Evolutionary conservation across 805 yeast species (phyloP), one percentile per base, ranked within the genome.

Genomic region (Saturnispora ahearnii): DNA sequence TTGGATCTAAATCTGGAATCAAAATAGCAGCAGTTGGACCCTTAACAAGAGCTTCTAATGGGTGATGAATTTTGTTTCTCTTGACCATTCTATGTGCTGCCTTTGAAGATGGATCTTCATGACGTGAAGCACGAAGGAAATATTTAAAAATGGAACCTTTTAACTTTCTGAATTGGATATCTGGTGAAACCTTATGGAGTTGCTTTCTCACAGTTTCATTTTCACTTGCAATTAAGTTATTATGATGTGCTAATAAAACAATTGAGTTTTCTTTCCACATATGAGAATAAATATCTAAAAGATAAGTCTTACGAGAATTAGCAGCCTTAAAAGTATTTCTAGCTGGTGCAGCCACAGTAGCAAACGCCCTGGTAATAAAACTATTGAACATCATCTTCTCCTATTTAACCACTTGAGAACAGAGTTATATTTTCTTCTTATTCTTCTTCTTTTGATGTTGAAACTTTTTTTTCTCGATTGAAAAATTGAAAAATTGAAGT

Each of bases 1-100:
- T 58, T n/a, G 97, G 96, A 55, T 88, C 83, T 33, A 84, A 71
- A 53, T 75, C 78, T 41, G 78, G 78, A 52, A 88, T 75, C 21
- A 84, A 65, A 50, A 91, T 78, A 9, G 86, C 73, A 1, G 95
- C 95, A 2, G 96, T 83, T 24, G 98, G 96, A 8, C 98, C 98
- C 53, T 70, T 70, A 52, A 93, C 74, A 48, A 89, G 71, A 9
- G 82, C 79, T 26, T 76, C 63, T 57, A 91, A 67, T 13, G 96
- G 95, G 64, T 87, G 95, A 26, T 64, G 62, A 7, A 68, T 68
- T 33, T 68, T 65, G 49, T 68, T 70, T 57, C 73, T 73, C 55
- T 68, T 62, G 32, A 64, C 62, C 50, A 55, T 58, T 51, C 65
- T 57, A 40, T 45, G 37, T 18, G 84, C 82, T 38, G 72, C 78